Evolutionary conservation across 2,329 filamentous ascomycete species (phyloP).

Genomic region (Fusarium sambucinum): DNA sequence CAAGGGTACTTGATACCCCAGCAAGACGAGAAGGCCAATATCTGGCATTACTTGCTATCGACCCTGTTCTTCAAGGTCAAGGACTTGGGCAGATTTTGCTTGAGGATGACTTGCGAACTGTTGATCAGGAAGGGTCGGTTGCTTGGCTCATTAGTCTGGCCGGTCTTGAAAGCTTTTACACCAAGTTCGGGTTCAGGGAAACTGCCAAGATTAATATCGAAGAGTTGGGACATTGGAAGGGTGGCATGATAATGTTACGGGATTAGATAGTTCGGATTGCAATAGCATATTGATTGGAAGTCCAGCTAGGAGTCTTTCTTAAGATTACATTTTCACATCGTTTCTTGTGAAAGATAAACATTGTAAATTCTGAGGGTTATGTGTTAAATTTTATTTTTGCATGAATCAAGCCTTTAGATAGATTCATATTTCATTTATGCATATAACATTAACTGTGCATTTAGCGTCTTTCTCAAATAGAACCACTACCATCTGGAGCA

Average conservation of each 20-base stretch:
- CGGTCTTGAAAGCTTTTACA: slow-evolving; percentile 4
- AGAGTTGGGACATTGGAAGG: slow-evolving; percentile 3
- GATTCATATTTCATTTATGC: not conserved
- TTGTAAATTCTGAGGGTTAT: too few relatives aligned
- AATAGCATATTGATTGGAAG: too few relatives aligned
- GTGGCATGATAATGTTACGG: slow-evolving; percentile 14
- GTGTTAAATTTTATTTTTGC: accelerated
- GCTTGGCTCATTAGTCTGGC: slow-evolving; percentile 18
- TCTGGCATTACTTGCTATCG: slow-evolving; percentile 2
- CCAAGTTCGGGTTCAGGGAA: not conserved
- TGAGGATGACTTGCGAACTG: slow-evolving; percentile 4
- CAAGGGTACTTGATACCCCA: not conserved
- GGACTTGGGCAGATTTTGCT: slow-evolving; percentile 9
- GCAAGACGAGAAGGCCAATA: not conserved
- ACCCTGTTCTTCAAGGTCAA: slow-evolving; percentile 7
- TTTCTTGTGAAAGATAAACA: too few relatives aligned
- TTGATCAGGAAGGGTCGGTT: not conserved
- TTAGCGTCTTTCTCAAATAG: too few relatives aligned
- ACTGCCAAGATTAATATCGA: not conserved
- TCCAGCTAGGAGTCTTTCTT: too few relatives aligned
- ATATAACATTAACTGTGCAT: too few relatives aligned
- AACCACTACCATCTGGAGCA: too few relatives aligned
- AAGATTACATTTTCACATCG: too few relatives aligned
- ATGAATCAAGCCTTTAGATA: not conserved
- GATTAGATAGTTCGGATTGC: not conserved